phyloP scores from a whole-genome alignment of 2,329 filamentous ascomycete genomes.

The Exophiala sp. region DNA sequence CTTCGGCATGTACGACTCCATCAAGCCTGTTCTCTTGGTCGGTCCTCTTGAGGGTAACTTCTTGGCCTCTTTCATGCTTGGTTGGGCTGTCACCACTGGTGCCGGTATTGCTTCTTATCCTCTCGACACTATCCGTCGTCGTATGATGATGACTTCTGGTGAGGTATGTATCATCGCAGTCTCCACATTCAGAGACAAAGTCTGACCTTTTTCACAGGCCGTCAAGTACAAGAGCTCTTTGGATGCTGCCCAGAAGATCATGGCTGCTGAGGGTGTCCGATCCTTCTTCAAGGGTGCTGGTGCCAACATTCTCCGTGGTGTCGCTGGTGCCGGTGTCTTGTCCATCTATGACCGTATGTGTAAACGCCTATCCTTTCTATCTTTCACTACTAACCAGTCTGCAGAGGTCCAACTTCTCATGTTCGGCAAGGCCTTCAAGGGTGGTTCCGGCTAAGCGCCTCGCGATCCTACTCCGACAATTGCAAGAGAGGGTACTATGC shows the following conservation, averaged over 20 bases:
- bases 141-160: conserved; percentile 99
- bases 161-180: conserved; percentile 49
- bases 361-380: not conserved
- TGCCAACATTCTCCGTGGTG: conserved; percentile 99
- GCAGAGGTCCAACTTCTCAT: conserved; percentile 72
- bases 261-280: conserved; percentile 93
- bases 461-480: conserved; percentile 9
- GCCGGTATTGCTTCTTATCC: conserved; percentile 99
- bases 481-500: not conserved
- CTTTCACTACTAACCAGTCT: conserved; percentile 17
- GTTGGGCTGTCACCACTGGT: conserved; percentile 99
- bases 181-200: not conserved
- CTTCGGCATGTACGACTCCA: conserved; percentile 99
- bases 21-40: conserved; percentile 97
- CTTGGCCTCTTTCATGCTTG: conserved; percentile 97
- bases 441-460: conserved; percentile 34
- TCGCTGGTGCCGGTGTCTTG: conserved; percentile 99
- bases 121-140: conserved; percentile 99
- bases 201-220: conserved; percentile 59
- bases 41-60: conserved; percentile 95
- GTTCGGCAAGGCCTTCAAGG: conserved; percentile 99
- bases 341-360: conserved; percentile 93
- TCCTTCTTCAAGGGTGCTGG: conserved; percentile 99
- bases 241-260: conserved; percentile 93
- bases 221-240: conserved; percentile 99